phyloP scores from a whole-genome alignment of 2,329 filamentous ascomycete genomes.

The Colletotrichum incanum region DNA sequence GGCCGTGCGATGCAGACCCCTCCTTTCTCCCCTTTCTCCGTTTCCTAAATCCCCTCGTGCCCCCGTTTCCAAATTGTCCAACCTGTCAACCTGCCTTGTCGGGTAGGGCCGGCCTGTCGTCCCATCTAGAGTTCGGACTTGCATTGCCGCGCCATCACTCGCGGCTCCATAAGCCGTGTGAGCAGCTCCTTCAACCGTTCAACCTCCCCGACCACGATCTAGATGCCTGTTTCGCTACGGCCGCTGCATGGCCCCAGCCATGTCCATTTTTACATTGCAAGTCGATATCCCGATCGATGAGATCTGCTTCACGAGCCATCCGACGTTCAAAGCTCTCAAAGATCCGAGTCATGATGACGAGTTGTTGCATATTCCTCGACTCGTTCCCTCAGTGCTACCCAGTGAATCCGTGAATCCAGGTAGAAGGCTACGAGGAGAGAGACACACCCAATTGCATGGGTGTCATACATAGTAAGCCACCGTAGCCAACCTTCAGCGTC shows the following conservation, averaged over 20 bases:
- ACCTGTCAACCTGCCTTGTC: slow-evolving; percentile 6
- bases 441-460: slow-evolving; percentile 1
- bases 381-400: not conserved
- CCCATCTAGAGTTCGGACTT: slow-evolving; percentile 25
- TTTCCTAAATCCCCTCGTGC: not conserved
- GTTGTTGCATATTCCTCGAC: not conserved
- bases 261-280: not conserved
- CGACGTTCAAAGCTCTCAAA: not conserved
- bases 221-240: slow-evolving; percentile 5
- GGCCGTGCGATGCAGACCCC: slow-evolving; percentile 19
- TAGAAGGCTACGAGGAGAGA: not conserved
- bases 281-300: not conserved
- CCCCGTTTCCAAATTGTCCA: too few species aligned
- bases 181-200: not conserved
- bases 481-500: not conserved
- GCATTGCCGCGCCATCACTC: not conserved
- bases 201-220: not conserved
- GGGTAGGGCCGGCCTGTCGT: slow-evolving; percentile 15
- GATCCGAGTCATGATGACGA: not conserved
- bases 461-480: not conserved
- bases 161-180: not conserved
- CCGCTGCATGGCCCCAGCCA: not conserved
- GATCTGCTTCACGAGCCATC: not conserved
- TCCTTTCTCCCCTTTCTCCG: slow-evolving; percentile 4
- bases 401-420: not conserved